Evolutionary conservation across 1,139 yeast species (phyloP).

Genomic region (Diutina rugosa): DNA sequence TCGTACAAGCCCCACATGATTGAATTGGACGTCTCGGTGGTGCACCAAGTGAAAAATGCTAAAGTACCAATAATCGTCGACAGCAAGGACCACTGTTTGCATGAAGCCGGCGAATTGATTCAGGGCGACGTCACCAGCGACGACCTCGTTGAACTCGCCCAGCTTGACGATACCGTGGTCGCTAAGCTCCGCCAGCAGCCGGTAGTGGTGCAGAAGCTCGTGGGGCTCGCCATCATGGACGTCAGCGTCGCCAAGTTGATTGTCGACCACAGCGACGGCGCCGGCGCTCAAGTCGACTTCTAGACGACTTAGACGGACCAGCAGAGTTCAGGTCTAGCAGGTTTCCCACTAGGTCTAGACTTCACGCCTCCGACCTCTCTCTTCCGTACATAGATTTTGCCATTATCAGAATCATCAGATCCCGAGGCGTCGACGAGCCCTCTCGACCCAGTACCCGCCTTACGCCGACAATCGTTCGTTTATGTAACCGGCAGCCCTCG

Average conservation of each 20-base stretch:
- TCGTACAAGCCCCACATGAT: constrained; percentile 60
- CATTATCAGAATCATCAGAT: no score
- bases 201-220: constrained; percentile 36
- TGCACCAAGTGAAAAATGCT: constrained; percentile 15
- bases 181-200: background rate
- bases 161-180: constrained; percentile 11
- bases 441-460: background rate
- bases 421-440: no score
- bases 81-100: constrained; percentile 39
- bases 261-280: background rate
- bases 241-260: constrained; percentile 21
- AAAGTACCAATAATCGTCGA: constrained; percentile 38
- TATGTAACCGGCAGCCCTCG: background rate
- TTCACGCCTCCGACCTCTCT: no score
- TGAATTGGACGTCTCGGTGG: constrained; percentile 39
- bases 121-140: constrained; percentile 22
- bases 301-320: background rate
- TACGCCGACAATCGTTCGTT: background rate
- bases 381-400: no score
- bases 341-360: no score
- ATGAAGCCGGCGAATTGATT: constrained; percentile 56
- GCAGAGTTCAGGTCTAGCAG: background rate
- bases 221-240: constrained; percentile 55
- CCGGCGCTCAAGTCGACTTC: background rate
- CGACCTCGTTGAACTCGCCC: constrained; percentile 33